Percentiles rank a stretch among this genome's conserved stretches.
Evolutionary conservation across 805 yeast genomes (phyloP).

Genomic region (Candida ascalaphidarum): DNA sequence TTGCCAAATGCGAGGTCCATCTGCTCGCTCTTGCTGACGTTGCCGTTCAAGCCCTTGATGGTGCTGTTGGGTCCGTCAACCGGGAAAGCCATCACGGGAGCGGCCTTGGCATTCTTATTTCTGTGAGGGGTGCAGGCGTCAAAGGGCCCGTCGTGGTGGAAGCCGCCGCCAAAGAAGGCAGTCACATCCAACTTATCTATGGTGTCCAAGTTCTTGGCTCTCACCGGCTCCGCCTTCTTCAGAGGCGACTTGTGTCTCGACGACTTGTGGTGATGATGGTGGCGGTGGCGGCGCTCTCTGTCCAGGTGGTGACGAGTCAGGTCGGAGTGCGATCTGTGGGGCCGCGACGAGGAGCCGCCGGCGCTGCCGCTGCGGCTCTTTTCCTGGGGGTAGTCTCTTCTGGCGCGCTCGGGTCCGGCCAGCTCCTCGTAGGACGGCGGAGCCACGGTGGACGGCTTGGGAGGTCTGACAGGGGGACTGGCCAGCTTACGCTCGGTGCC

Average conservation of each 20-base stretch:
- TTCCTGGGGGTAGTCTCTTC: slow-evolving; percentile 46
- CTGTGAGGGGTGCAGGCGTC: slow-evolving; percentile 98
- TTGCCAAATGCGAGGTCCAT: slow-evolving; percentile 75
- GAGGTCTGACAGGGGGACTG: slow-evolving; percentile 10
- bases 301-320: slow-evolving; percentile 9
- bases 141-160: slow-evolving; percentile 98
- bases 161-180: slow-evolving; percentile 86
- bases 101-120: slow-evolving; percentile 63
- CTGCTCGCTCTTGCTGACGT: slow-evolving; percentile 39
- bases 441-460: slow-evolving; percentile 12
- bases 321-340: slow-evolving; percentile 12
- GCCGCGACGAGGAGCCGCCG: slow-evolving; percentile 8
- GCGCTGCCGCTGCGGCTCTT: slow-evolving; percentile 23
- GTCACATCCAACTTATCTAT: slow-evolving; percentile 95
- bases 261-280: slow-evolving; percentile 8
- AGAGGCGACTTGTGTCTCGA: slow-evolving; percentile 24
- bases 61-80: slow-evolving; percentile 90
- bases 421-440: slow-evolving; percentile 68
- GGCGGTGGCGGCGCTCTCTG: slow-evolving; percentile 6
- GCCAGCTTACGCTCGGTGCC: slow-evolving; percentile 7
- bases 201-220: slow-evolving; percentile 76
- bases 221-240: slow-evolving; percentile 35
- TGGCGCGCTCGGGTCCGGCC: slow-evolving; percentile 39
- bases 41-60: slow-evolving; percentile 58
- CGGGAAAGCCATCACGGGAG: slow-evolving; percentile 95